Conservation (phyloP, 2,329 filamentous ascomycete genomes). For the Sporothrix luriei region DNA sequence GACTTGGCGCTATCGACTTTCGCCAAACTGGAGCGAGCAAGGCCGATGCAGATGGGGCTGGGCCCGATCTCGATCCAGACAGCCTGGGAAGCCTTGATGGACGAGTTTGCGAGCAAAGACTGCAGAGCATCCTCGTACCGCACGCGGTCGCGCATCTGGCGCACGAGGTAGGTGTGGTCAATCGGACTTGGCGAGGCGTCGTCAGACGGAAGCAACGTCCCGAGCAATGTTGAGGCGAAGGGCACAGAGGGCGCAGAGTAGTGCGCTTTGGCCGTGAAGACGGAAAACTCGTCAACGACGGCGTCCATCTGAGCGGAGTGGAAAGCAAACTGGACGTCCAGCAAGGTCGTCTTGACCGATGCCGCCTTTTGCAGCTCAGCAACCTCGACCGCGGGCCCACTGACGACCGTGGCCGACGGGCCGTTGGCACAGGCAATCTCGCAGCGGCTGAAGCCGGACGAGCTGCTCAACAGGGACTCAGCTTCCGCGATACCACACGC, state of each 20-base stretch:
- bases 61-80: conserved; percentile 74
- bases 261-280: conserved; percentile 42
- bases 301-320: conserved; percentile 58
- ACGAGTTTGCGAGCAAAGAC: conserved; percentile 63
- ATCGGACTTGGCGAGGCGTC: conserved; percentile 41
- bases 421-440: conserved; percentile 71
- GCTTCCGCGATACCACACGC: conserved; percentile 41
- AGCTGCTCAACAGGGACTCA: background rate
- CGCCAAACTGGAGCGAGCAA: conserved; percentile 60
- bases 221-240: conserved; percentile 69
- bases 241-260: conserved; percentile 56
- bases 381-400: conserved; percentile 50
- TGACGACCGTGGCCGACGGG: conserved; percentile 72
- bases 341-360: conserved; percentile 49
- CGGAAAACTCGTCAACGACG: conserved; percentile 62
- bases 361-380: conserved; percentile 43
- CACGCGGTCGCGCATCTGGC: conserved; percentile 55
- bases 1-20: conserved; percentile 58
- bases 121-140: conserved; percentile 64
- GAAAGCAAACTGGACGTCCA: conserved; percentile 58
- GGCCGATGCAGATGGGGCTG: conserved; percentile 67
- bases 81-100: conserved; percentile 54
- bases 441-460: background rate
- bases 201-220: conserved; percentile 58
- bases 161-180: conserved; percentile 58